phyloP scores from a whole-genome alignment of 2,329 filamentous ascomycete genomes.

The Parastagonospora nodorum region DNA sequence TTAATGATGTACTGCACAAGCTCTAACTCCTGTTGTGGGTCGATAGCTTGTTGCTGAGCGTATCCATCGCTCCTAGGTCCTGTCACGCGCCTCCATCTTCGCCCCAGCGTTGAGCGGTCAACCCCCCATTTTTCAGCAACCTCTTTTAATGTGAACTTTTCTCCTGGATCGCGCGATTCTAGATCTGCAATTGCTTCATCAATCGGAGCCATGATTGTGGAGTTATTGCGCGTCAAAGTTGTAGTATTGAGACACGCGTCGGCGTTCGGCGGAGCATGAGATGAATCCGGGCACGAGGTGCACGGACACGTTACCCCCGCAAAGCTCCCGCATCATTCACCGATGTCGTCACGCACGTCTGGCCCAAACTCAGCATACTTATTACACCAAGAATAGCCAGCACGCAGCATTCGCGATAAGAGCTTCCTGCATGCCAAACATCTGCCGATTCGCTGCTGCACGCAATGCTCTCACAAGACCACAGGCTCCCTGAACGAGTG shows the following conservation, averaged over 20 bases:
- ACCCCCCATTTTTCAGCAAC: slow-evolving; percentile 5
- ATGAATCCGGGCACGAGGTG: neutral
- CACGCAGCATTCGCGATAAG: too few species aligned
- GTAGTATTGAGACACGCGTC: neutral
- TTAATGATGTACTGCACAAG: slow-evolving; percentile 19
- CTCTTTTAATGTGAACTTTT: slow-evolving; percentile 5
- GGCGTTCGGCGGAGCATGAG: neutral
- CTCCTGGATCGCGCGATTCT: slow-evolving; percentile 5
- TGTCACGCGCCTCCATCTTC: neutral
- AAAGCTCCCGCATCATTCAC: too few species aligned
- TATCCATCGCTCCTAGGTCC: neutral
- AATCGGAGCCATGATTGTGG: slow-evolving; percentile 12
- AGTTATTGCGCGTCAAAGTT: slow-evolving; percentile 3
- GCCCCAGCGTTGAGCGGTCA: slow-evolving; percentile 4
- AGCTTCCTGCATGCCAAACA: too few species aligned
- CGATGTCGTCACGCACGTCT: too few species aligned
- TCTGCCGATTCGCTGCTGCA: too few species aligned
- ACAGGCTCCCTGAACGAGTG: too few species aligned
- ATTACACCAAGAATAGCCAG: too few species aligned
- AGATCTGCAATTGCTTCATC: slow-evolving; percentile 9
- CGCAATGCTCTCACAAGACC: too few species aligned
- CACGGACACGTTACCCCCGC: neutral
- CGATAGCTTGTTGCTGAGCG: neutral
- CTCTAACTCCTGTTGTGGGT: slow-evolving; percentile 4
- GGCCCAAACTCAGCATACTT: too few species aligned